A percentile compares a stretch with the other conserved stretches of the same genome.
Conservation (phyloP, 169 alveolate species). For the Plasmodium gaboni region DNA sequence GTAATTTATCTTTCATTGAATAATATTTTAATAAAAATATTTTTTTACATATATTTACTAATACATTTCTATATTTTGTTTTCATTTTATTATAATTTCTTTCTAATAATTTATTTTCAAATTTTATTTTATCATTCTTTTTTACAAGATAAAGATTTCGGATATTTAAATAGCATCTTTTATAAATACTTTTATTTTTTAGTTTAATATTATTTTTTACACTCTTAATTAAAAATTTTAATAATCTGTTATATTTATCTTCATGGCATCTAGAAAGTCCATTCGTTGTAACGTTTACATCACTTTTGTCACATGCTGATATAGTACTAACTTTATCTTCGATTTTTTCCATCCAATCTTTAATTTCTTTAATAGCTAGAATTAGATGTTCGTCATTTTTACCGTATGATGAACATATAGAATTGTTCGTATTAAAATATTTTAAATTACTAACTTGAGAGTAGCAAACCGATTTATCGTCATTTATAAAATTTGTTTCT, state of each 20-base stretch:
- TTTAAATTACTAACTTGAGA: slow-evolving; percentile 34
- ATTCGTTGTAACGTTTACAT: background rate
- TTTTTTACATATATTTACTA: slow-evolving; percentile 52
- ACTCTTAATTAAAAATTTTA: slow-evolving; percentile 41
- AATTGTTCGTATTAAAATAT: slow-evolving; percentile 21
- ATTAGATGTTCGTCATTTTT: slow-evolving; percentile 38
- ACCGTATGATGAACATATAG: slow-evolving; percentile 41
- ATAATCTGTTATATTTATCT: slow-evolving; percentile 23
- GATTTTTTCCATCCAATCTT: slow-evolving; percentile 71
- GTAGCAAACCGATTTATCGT: slow-evolving; percentile 21
- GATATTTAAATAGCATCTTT: slow-evolving; percentile 47
- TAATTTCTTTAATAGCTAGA: slow-evolving; percentile 57
- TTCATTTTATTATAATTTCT: slow-evolving; percentile 29
- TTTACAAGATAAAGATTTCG: slow-evolving; percentile 40
- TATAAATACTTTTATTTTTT: slow-evolving; percentile 34
- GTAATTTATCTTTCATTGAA: slow-evolving; percentile 33
- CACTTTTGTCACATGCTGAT: slow-evolving; percentile 40
- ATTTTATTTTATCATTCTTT: slow-evolving; percentile 54
- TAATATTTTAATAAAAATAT: slow-evolving; percentile 42
- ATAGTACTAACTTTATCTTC: slow-evolving; percentile 67
- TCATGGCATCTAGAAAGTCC: background rate
- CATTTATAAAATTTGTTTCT: background rate
- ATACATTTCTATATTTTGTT: slow-evolving; percentile 36
- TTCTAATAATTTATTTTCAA: slow-evolving; percentile 44
- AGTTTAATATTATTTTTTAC: slow-evolving; percentile 41